These are phyloP conservation scores for Penicillium argentinense DNA, from an alignment of 495 filamentous ascomycete genomes.

Conservation along the genomic window DNA sequence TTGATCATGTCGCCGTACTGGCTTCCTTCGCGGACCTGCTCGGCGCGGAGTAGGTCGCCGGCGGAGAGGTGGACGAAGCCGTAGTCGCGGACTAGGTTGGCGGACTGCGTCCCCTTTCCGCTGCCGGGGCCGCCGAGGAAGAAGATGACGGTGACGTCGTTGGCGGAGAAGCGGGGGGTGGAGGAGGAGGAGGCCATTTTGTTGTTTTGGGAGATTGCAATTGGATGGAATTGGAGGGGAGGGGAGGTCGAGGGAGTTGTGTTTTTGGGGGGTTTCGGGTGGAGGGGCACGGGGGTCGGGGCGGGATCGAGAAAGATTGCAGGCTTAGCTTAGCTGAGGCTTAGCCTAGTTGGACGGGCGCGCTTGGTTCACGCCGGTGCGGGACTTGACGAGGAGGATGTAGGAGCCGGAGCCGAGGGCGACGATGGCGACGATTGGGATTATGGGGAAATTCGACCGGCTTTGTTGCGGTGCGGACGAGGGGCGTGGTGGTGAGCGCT, in stretches of 20 bases:
- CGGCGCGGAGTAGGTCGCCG: slow-evolving; percentile 89
- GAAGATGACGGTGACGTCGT: slow-evolving; percentile 79
- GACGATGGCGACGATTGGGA: slow-evolving; percentile 64
- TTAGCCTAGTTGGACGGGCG: slow-evolving; percentile 12
- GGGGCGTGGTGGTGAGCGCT: slow-evolving; percentile 19
- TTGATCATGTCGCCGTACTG: slow-evolving; percentile 90
- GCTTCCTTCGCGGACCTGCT: slow-evolving; percentile 80
- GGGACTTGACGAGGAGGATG: slow-evolving; percentile 59
- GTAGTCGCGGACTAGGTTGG: slow-evolving; percentile 83
- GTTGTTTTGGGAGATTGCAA: slow-evolving; percentile 6
- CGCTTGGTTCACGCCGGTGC: slow-evolving; percentile 37
- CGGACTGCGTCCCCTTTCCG: slow-evolving; percentile 74
- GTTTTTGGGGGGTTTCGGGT: slow-evolving; percentile 4
- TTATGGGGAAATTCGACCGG: slow-evolving; percentile 57
- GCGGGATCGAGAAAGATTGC: slow-evolving; percentile 4
- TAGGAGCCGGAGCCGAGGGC: slow-evolving; percentile 59
- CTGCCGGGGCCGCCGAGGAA: slow-evolving; percentile 57
- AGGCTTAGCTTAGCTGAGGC: slow-evolving; percentile 7
- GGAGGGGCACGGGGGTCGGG: slow-evolving; percentile 10
- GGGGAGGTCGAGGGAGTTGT: neutral
- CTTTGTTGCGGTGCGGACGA: slow-evolving; percentile 30
- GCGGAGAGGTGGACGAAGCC: slow-evolving; percentile 90
- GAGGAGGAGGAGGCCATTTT: slow-evolving; percentile 24
- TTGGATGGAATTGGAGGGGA: neutral
- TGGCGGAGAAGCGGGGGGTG: slow-evolving; percentile 73